Conservation (phyloP, 768 basidiomycete species). For the Neoboletus subvelutipes region DNA sequence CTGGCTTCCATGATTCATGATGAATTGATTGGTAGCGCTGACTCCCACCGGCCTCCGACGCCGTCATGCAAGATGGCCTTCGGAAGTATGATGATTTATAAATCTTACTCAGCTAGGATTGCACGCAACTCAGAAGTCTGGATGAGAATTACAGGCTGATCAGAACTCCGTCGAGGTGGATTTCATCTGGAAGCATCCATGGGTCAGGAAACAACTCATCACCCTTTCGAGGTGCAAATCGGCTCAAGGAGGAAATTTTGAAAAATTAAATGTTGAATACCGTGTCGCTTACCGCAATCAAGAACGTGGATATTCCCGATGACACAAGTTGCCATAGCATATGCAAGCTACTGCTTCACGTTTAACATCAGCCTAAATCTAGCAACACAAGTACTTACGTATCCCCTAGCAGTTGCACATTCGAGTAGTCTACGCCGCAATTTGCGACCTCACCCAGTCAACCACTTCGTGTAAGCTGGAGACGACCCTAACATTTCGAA, state of each 20-base stretch:
- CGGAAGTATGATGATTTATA: not conserved
- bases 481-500: conserved; percentile 41
- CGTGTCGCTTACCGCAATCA: not conserved
- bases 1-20: not conserved
- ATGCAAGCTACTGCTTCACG: not conserved
- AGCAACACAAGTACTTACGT: too few species aligned
- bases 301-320: not conserved
- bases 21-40: not conserved
- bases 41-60: not conserved
- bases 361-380: not conserved
- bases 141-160: not conserved
- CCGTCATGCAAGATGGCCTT: not conserved
- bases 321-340: not conserved
- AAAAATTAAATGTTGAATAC: not conserved
- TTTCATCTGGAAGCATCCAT: not conserved
- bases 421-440: not conserved
- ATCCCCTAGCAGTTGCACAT: not conserved
- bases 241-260: not conserved
- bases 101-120: not conserved
- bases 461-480: conserved; percentile 37
- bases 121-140: not conserved
- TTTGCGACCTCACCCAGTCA: conserved; percentile 34
- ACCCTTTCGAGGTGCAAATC: not conserved
- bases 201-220: not conserved
- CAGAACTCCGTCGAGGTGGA: not conserved